These are phyloP conservation scores for Aspergillus nidulans DNA, from an alignment of 495 filamentous ascomycete genomes.

Conservation along the genomic window DNA sequence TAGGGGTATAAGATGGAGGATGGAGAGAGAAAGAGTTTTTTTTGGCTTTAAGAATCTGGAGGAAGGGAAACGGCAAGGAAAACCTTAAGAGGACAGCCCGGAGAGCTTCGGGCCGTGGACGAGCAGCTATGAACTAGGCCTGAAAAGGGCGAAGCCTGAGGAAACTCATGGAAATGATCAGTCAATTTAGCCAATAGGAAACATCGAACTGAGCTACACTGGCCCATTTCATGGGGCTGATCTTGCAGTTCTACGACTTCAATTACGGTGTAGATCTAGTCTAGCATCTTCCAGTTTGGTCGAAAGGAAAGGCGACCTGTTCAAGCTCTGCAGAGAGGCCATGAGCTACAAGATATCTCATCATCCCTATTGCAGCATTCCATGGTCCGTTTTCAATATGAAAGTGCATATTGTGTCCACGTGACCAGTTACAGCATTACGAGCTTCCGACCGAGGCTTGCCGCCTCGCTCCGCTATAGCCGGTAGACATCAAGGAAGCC, in stretches of 20 bases:
- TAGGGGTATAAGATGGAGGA: conserved; percentile 27
- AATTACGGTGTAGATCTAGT: background rate
- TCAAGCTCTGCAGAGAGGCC: too few species aligned
- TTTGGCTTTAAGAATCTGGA: conserved; percentile 16
- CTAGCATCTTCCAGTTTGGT: background rate
- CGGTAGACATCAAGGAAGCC: background rate
- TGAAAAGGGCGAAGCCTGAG: conserved; percentile 26
- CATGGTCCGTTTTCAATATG: background rate
- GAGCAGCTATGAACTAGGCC: conserved; percentile 18
- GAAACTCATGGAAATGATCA: conserved; percentile 18
- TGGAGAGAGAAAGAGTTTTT: conserved; percentile 27
- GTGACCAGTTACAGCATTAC: background rate
- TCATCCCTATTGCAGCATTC: too few species aligned
- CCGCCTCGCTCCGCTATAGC: background rate
- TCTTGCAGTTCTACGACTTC: background rate
- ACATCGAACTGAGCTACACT: background rate
- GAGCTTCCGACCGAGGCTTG: conserved; percentile 11
- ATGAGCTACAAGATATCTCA: too few species aligned
- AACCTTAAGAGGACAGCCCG: conserved; percentile 41
- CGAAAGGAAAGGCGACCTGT: background rate
- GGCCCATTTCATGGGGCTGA: background rate
- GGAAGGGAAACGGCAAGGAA: conserved; percentile 23
- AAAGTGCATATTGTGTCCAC: background rate
- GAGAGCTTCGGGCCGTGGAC: conserved; percentile 40
- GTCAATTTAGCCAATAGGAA: conserved; percentile 5